Evolutionary conservation across 176 grass and related monocot genomes (phyloP), one percentile per base, ranked within the genome.

Genomic region (Juncus inflexus): DNA sequence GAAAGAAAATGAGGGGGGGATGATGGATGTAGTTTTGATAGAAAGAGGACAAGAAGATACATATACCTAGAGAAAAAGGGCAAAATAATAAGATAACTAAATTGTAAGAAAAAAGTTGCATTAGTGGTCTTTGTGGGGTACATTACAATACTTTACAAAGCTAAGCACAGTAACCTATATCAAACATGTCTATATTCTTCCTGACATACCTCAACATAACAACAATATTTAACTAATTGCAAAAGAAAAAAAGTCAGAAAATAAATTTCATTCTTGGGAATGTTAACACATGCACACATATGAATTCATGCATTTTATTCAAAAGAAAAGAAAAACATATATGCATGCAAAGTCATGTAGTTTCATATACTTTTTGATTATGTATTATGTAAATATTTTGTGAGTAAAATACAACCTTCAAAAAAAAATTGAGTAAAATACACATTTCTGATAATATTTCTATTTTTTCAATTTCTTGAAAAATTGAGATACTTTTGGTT

Each of bases 41-140:
- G 10, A 68, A 36, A n/a, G 42, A 67, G 9, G 45, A 67, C 50
- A 68, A 68, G 47, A 68, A 52, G 40, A 52, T 68, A 8, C 65
- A 53, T 68, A 68, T 53, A 54, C 65, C 65, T 68, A 68, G 47
- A 37, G 7, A 50, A 9, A 47, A 70, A 38, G 19, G 36, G 55
- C 52, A 42, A 19, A 70, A 55, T 69, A 55, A 69, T 38, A 69
- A 69, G 66, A 70, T 70, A 28, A 28, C 19, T 28, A 57, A 70
- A 70, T 56, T 40, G 35, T 55, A 40, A 69, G 66, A 52, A 52
- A 28, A 67, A 57, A 54, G 38, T 39, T 58, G 41, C 37, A 42
- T 68, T 43, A 70, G 67, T 58, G 67, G n/a, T 70, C 52, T 70
- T 57, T 56, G 37, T 64, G 67, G 67, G 66, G 37, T 39, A 35